These are phyloP conservation scores for Kwoniella dejecticola DNA, from an alignment of 768 basidiomycete genomes.

Conservation along the genomic window DNA sequence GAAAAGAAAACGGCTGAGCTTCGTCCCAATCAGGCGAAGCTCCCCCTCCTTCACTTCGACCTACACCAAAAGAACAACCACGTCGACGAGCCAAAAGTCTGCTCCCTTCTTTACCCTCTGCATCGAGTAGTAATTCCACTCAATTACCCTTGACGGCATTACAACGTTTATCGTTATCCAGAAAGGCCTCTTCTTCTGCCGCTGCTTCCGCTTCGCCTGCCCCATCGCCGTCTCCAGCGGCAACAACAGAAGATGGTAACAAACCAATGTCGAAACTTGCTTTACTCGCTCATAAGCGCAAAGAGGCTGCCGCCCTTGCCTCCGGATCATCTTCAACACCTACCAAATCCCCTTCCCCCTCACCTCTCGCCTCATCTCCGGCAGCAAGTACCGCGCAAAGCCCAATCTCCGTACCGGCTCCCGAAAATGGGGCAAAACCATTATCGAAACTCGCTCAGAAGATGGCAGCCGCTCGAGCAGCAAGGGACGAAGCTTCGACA, in stretches of 20 bases:
- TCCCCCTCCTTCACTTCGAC: slow-evolving; percentile 57
- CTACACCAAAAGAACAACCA: slow-evolving; percentile 57
- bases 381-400: slow-evolving; percentile 2
- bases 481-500: slow-evolving; percentile 34
- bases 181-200: slow-evolving; percentile 53
- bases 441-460: slow-evolving; percentile 57
- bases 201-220: slow-evolving; percentile 10
- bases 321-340: slow-evolving; percentile 38
- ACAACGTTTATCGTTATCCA: slow-evolving; percentile 60
- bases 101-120: neutral
- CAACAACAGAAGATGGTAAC: neutral
- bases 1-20: slow-evolving; percentile 60
- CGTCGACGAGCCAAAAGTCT: slow-evolving; percentile 43
- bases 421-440: slow-evolving; percentile 51
- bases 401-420: neutral
- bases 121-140: slow-evolving; percentile 17
- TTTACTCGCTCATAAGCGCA: slow-evolving; percentile 48
- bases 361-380: neutral
- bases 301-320: slow-evolving; percentile 48
- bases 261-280: slow-evolving; percentile 56
- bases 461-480: slow-evolving; percentile 51
- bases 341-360: slow-evolving; percentile 8
- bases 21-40: slow-evolving; percentile 62
- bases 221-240: neutral
- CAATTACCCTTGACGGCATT: slow-evolving; percentile 48